phyloP scores from a whole-genome alignment of 2,329 filamentous ascomycete genomes.

The Fusarium sp. region DNA sequence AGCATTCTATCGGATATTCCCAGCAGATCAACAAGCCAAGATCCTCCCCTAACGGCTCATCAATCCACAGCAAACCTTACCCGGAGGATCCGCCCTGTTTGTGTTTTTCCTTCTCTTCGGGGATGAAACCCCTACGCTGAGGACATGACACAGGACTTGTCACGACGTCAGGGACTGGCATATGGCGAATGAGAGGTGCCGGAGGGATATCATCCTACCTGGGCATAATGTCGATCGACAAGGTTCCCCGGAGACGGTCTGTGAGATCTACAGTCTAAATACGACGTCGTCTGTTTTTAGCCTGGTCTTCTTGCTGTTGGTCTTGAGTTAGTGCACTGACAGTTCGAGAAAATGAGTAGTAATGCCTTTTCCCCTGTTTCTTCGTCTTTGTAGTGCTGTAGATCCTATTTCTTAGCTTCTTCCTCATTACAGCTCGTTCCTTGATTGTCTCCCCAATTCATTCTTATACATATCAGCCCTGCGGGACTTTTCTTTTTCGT shows the following conservation, averaged over 20 bases:
- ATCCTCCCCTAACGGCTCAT: neutral
- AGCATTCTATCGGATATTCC: neutral
- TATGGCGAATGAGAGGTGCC: neutral
- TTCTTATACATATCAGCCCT: neutral
- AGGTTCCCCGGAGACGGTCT: conserved; percentile 20
- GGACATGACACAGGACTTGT: neutral
- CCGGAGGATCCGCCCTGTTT: neutral
- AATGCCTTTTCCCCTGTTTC: neutral
- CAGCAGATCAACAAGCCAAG: neutral
- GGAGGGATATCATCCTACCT: neutral
- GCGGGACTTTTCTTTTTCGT: neutral
- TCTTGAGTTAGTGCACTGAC: conserved; percentile 8
- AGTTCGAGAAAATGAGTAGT: neutral
- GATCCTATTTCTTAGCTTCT: conserved; percentile 1
- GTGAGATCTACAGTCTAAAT: conserved; percentile 19
- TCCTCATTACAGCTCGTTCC: neutral
- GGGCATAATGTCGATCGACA: neutral
- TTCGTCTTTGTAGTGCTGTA: neutral
- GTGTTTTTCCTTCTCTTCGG: neutral
- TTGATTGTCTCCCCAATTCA: neutral
- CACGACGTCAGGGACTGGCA: neutral
- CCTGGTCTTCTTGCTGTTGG: neutral
- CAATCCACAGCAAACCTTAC: neutral
- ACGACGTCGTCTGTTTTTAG: neutral
- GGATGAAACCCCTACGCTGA: neutral